A percentile compares a stretch with the other conserved stretches of the same genome.
Conservation (phyloP, 305 asterid genomes). For the Stenogyne calaminthoides region DNA sequence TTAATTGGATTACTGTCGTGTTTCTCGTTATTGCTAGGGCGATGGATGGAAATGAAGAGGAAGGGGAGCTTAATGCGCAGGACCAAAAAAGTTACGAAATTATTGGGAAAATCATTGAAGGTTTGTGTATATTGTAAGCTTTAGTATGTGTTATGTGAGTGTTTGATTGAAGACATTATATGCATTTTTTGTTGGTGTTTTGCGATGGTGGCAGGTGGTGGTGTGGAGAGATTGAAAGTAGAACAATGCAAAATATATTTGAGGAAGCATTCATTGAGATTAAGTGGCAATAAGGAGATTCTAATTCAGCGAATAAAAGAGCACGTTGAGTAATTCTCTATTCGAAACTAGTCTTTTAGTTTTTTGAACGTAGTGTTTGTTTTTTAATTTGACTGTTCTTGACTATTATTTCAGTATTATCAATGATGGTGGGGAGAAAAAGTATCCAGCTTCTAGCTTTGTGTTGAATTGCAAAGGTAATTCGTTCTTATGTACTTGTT, state of each 20-base stretch:
- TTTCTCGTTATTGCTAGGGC: conserved; percentile 34
- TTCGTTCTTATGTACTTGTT: neutral
- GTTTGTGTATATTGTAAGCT: conserved; percentile 32
- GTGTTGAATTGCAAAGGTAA: conserved; percentile 84
- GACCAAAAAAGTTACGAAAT: conserved; percentile 54
- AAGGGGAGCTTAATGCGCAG: conserved; percentile 47
- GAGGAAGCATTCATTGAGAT: conserved; percentile 76
- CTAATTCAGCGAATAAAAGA: conserved; percentile 74
- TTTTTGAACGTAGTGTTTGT: neutral
- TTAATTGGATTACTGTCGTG: neutral
- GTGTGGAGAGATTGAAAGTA: conserved; percentile 65
- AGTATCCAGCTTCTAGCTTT: conserved; percentile 77
- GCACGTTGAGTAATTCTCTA: conserved; percentile 62
- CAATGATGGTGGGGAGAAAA: conserved; percentile 71
- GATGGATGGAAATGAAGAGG: conserved; percentile 36
- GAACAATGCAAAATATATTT: conserved; percentile 85
- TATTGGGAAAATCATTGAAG: conserved; percentile 54
- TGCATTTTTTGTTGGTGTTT: conserved; percentile 13
- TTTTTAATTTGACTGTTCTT: conserved; percentile 20
- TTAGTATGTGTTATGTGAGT: neutral
- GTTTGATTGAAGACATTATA: neutral
- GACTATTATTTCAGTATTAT: conserved; percentile 51
- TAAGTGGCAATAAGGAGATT: conserved; percentile 73
- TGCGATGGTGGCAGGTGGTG: conserved; percentile 49
- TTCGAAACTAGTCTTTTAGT: neutral